Evolutionary conservation across 169 alveolate genomes (phyloP), one percentile per base, ranked within the genome.

Genomic region (Cryptosporidium viatorum): DNA sequence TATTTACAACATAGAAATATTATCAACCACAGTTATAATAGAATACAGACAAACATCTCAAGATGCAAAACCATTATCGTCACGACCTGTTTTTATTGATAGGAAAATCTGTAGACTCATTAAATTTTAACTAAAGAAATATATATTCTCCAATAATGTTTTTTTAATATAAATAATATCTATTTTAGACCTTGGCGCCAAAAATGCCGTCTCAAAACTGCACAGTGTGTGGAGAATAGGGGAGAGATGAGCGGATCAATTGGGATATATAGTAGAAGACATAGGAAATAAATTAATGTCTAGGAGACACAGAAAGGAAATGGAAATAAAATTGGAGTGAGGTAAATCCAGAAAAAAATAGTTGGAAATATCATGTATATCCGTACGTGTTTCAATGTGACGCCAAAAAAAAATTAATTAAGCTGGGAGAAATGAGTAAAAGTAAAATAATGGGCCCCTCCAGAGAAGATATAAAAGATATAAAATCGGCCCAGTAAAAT

Each of bases 341-440:
- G 68, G 65, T 26, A 43, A 48, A 33, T 37, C 50, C 10, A 37
- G 58, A 45, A 69, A 58, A 45, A 70, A 35, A 70, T 45, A 70
- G 51, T 48, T 70, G 51, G 41, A 33, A 70, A 45, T 35, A 70
- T 70, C 84, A 70, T 70, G 84, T 70, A 70, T 70, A 70, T 70
- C 84, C 84, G 84, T 70, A 70, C 84, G 84, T 70, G 84, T 70
- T 70, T 70, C 84, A 45, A 23, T 70, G 45, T 70, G 84, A 70
- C 84, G 84, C 84, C 84, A 70, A 70, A 70, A 69, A 69, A 69
- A 69, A 29, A 69, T 37, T 41, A 69, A 21, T 65, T 35, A 21
- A 41, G 33, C 39, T 69, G 67, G 31, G 58, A 48, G 69, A 41
- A 70, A 45, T 70, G 68, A 70, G 67, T 70, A 41, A 70, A 41